phyloP scores from a whole-genome alignment of 768 basidiomycete genomes.

The Amanita subjunquillea region DNA sequence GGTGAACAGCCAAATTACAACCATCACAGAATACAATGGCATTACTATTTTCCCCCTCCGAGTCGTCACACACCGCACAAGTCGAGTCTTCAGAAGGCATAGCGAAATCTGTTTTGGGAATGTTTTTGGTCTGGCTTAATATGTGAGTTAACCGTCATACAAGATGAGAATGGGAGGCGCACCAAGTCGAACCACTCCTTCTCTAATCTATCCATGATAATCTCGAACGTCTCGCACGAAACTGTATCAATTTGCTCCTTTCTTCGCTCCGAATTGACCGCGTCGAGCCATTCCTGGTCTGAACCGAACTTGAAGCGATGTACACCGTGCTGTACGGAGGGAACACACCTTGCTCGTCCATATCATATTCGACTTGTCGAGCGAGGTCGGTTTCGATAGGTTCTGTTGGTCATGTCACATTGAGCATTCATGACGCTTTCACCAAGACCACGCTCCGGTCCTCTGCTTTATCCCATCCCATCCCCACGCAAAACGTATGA shows the following conservation, averaged over 20 bases:
- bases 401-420: slow-evolving; percentile 33
- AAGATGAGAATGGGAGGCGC: slow-evolving; percentile 14
- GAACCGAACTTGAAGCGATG: slow-evolving; percentile 4
- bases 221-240: slow-evolving; percentile 83
- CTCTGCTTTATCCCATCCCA: background rate
- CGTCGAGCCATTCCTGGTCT: slow-evolving; percentile 95
- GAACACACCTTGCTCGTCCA: slow-evolving; percentile 90
- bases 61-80: slow-evolving; percentile 96
- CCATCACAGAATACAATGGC: slow-evolving; percentile 99
- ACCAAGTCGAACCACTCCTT: slow-evolving; percentile 99
- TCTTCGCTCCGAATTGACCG: slow-evolving; percentile 71
- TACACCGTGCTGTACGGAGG: background rate
- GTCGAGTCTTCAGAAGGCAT: slow-evolving; percentile 93
- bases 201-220: slow-evolving; percentile 95
- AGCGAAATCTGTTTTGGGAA: slow-evolving; percentile 81
- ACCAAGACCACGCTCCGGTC: background rate
- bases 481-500: background rate
- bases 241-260: slow-evolving; percentile 64
- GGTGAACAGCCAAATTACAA: slow-evolving; percentile 98
- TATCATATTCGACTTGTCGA: slow-evolving; percentile 95
- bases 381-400: slow-evolving; percentile 89
- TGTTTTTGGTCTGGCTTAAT: slow-evolving; percentile 68
- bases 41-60: slow-evolving; percentile 97
- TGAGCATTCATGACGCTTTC: slow-evolving; percentile 4
- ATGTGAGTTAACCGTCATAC: background rate